phyloP scores from a whole-genome alignment of 768 basidiomycete species.

The Mycena sanguinolenta region DNA sequence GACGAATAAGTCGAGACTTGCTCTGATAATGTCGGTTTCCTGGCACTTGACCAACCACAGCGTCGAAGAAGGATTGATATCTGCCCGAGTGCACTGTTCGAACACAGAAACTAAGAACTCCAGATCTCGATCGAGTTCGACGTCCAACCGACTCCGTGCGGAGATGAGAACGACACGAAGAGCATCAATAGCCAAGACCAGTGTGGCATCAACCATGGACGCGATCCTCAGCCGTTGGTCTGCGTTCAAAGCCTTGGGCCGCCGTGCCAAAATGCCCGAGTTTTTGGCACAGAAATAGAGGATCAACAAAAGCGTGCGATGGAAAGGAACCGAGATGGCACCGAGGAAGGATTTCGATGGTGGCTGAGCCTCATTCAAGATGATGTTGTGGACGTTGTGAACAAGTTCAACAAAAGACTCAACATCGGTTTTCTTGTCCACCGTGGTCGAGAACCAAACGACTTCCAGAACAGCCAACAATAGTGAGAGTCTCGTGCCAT shows the following conservation, averaged over 20 bases:
- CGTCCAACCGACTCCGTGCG: slow-evolving; percentile 67
- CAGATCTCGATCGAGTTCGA: slow-evolving; percentile 85
- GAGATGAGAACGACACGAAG: slow-evolving; percentile 74
- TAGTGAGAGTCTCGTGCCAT: slow-evolving; percentile 79
- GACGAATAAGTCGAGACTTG: slow-evolving; percentile 80
- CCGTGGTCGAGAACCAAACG: slow-evolving; percentile 76
- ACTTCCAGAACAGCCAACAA: slow-evolving; percentile 85
- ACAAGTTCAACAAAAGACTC: slow-evolving; percentile 73
- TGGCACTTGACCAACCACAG: slow-evolving; percentile 87
- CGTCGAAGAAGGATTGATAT: slow-evolving; percentile 76
- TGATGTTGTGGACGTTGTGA: slow-evolving; percentile 70
- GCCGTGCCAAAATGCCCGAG: slow-evolving; percentile 62
- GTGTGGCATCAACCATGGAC: slow-evolving; percentile 70
- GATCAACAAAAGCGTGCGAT: slow-evolving; percentile 83
- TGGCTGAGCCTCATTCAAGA: slow-evolving; percentile 81
- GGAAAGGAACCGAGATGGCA: slow-evolving; percentile 75
- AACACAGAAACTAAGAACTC: slow-evolving; percentile 87
- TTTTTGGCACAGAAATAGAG: slow-evolving; percentile 83
- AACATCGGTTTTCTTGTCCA: slow-evolving; percentile 67
- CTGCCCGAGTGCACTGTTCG: slow-evolving; percentile 79
- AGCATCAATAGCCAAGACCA: slow-evolving; percentile 78
- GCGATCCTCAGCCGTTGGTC: slow-evolving; percentile 74
- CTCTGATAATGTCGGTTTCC: slow-evolving; percentile 82
- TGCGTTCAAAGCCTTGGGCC: slow-evolving; percentile 66
- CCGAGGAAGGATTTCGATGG: slow-evolving; percentile 82